Evolutionary conservation across 768 basidiomycete genomes (phyloP).

Genomic region (Epithele typhae): DNA sequence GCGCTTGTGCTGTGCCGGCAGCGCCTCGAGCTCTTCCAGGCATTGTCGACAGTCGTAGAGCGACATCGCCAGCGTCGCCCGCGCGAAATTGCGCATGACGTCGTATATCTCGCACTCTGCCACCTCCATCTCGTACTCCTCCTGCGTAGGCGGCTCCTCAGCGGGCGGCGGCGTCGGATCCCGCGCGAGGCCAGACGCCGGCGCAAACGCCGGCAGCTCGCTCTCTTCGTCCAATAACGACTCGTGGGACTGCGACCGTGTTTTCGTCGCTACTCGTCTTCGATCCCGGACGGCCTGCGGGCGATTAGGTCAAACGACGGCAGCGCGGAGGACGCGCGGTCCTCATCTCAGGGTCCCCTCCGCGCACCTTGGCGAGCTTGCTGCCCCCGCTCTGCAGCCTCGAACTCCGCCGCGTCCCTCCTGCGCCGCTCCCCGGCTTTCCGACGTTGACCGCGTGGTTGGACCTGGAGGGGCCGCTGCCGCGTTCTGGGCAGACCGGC

Average conservation of each 20-base stretch:
- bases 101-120: constrained; percentile 84
- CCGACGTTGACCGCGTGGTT: constrained; percentile 31
- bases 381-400: constrained; percentile 56
- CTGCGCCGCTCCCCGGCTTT: constrained; percentile 34
- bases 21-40: constrained; percentile 67
- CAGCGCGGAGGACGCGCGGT: neutral
- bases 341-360: too few species aligned
- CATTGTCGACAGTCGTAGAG: constrained; percentile 74
- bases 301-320: neutral
- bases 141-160: constrained; percentile 67
- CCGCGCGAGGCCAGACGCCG: constrained; percentile 32
- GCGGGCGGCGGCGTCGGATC: constrained; percentile 48
- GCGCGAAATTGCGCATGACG: constrained; percentile 76
- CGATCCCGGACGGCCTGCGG: constrained; percentile 45
- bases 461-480: constrained; percentile 60
- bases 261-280: constrained; percentile 49
- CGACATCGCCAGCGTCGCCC: constrained; percentile 69
- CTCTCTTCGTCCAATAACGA: constrained; percentile 72
- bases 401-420: constrained; percentile 66
- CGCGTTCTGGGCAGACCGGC: constrained; percentile 42
- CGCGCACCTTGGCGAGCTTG: neutral
- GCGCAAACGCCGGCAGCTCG: constrained; percentile 49
- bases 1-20: constrained; percentile 70
- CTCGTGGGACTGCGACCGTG: constrained; percentile 54
- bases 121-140: constrained; percentile 63